Evolutionary conservation across 2,329 filamentous ascomycete genomes (phyloP), one percentile per base, ranked within the genome.

Genomic region (Ampelomyces quisqualis): DNA sequence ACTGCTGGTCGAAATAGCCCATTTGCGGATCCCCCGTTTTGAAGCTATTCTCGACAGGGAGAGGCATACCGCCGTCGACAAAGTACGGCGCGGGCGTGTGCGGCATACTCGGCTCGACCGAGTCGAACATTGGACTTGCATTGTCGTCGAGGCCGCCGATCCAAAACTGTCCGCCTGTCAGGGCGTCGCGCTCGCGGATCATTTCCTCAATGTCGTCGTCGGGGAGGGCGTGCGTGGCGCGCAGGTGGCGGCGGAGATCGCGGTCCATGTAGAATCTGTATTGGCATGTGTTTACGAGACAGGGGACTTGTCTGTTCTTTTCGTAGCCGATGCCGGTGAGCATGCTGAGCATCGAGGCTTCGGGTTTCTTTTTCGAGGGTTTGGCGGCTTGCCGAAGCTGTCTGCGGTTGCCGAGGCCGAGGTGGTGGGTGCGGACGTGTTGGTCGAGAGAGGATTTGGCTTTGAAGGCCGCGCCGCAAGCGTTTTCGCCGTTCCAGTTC

Each of bases 371-470:
- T 62, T 45, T 68, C n/a, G n/a, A n/a, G 63, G 58, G 67, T 62
- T 68, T 68, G 43, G 60, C 56, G 34, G 62, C 49, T 49, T 66
- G 62, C 58, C 61, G 68, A 32, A 48, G 45, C 29, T 58, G 49
- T 39, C 60, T 70, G 42, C 62, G 63, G 42, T 69, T 71, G 8
- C 66, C 68, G 15, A 80, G 70, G n/a, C 83, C 81, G 18, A 95
- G 73, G 64, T 97, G 91, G 15, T 88, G 79, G 33, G 85, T 89
- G 14, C 88, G 83, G 30, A 96, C 77, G 62, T 97, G 91, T 52
- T 93, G 86, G 65, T 91, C 86, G 0, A 96, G 77, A 20, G 82
- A 82, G 13, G 81, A 78, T 66, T 94, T 95, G 47, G 85, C 86
- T 43, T 80, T 79, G 59, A 94, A 93, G 23, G 78, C 78, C 46